Percentiles rank a stretch among this genome's conserved stretches.
phyloP scores from a whole-genome alignment of 345 rosid genomes.

The Eutrema yunnanense region DNA sequence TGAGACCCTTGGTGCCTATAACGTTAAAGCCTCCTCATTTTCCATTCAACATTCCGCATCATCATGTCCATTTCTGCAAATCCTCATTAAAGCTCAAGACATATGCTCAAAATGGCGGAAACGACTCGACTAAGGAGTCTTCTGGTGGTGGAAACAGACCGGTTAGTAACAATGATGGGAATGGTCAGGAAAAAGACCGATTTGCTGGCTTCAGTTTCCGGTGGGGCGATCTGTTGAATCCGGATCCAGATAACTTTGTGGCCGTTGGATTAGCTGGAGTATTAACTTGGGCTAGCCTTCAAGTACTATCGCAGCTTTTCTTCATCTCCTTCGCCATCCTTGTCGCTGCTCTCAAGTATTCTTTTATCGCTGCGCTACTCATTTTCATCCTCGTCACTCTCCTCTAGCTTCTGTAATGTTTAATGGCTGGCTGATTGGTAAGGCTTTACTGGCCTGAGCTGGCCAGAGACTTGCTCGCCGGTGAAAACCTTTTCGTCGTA shows the following conservation, averaged over 20 bases:
- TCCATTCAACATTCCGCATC: not conserved
- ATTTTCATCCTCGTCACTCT: too few relatives aligned
- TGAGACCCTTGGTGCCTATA: conserved; percentile 2
- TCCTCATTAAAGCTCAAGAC: conserved; percentile 21
- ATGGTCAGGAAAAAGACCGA: conserved; percentile 31
- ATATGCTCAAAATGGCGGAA: conserved; percentile 24
- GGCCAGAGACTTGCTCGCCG: conserved; percentile 74
- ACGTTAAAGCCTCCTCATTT: not conserved
- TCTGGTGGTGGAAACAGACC: not conserved
- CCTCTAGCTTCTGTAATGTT: too few relatives aligned
- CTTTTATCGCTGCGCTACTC: too few relatives aligned
- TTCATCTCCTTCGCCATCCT: too few relatives aligned
- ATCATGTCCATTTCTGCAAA: not conserved
- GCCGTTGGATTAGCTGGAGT: too few relatives aligned
- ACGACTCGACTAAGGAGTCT: conserved; percentile 13
- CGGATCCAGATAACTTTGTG: conserved; percentile 24
- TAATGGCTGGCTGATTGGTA: conserved; percentile 36
- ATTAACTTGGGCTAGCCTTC: too few relatives aligned
- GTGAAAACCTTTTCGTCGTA: conserved; percentile 31
- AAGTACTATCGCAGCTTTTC: too few relatives aligned
- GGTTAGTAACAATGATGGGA: conserved; percentile 14
- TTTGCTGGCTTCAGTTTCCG: conserved; percentile 45
- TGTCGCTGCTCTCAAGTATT: too few relatives aligned
- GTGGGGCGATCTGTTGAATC: conserved; percentile 53
- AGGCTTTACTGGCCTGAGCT: conserved; percentile 69